Evolutionary conservation across 495 filamentous ascomycete genomes (phyloP), one percentile per base, ranked within the genome.

Genomic region (Parachaetomium inaequale): DNA sequence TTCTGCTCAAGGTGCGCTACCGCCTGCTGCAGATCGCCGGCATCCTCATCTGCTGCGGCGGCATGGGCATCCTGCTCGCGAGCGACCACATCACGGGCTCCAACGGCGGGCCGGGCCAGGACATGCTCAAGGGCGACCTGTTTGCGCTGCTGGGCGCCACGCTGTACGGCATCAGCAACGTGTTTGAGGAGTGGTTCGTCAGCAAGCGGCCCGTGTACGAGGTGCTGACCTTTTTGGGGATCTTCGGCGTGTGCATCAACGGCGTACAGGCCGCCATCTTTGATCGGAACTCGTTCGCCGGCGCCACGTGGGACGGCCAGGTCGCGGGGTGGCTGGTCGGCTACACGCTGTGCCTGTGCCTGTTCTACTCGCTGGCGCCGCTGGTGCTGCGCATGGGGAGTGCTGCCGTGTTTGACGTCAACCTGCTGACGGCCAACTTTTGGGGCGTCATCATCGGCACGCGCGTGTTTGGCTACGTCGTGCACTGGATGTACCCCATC

Each of bases 351-450:
- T 87, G 86, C 50, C 81, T 98, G 12, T 76, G 80, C 40, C 72
- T 93, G 55, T 98, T 98, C 79, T 98, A 98, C 78, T 85, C 85
- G 12, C 80, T 92, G 11, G 92, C 87, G 7, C 94, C 94, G 19
- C 78, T 97, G 51, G 78, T 98, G 63, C 86, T 97, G 76, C 89
- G 94, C 28, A 88, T 97, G 72, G 85, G 89, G 5, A 88, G 83
- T 10, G 94, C 94, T 0, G 94, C 93, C 21, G 96, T 98, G 78
- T 96, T 97, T 80, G 95, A 98, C 74, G 92, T 98, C 72, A 91
- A 87, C 31, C 79, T 98, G 70, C 80, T 98, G 55, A 98, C 95
- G 21, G 89, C 86, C 69, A 98, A 96, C 76, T 98, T 98, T 79
- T 98, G 95, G 93, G 91, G 91, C 68, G 89, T 95, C 29, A 84